These are phyloP conservation scores for Erythrophleum ivorense DNA, from an alignment of 331 rosid genomes.

Conservation along the genomic window DNA sequence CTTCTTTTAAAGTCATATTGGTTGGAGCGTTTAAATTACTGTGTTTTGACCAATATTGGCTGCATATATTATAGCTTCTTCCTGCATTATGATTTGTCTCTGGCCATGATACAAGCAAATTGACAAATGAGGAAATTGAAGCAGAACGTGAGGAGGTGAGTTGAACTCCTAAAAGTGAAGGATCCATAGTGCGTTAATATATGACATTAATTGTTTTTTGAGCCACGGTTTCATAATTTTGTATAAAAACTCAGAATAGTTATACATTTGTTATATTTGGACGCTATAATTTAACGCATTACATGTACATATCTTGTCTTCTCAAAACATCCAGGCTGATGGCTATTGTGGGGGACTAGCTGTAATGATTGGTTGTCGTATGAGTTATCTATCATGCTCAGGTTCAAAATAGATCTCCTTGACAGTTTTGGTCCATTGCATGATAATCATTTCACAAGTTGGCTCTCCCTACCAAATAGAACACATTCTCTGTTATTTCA, in stretches of 20 bases:
- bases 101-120: slow-evolving; percentile 62
- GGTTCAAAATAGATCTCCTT: slow-evolving; percentile 34
- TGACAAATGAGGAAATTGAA: slow-evolving; percentile 94
- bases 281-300: not conserved
- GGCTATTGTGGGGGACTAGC: slow-evolving; percentile 9
- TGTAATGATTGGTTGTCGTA: not conserved
- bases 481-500: not conserved
- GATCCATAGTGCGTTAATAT: slow-evolving; percentile 14
- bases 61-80: not conserved
- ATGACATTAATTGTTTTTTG: slow-evolving; percentile 1
- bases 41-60: not conserved
- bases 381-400: not conserved
- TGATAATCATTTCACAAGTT: not conserved
- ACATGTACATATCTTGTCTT: slow-evolving; percentile 22
- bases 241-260: not conserved
- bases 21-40: not conserved
- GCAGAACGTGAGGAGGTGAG: slow-evolving; percentile 98
- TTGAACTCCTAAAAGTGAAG: slow-evolving; percentile 18
- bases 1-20: slow-evolving; percentile 4
- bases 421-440: slow-evolving; percentile 4
- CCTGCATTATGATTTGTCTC: slow-evolving; percentile 29
- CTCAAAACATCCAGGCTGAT: slow-evolving; percentile 11
- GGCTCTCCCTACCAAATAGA: not conserved
- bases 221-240: slow-evolving; percentile 14
- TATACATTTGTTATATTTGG: slow-evolving; percentile 1